Conservation (phyloP, 306 rosid species). For the apple (Malus domestica) region ASM211411v1 NC_041795.1:29150501-29151000, state of each 20-base stretch:
- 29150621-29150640: conserved; percentile 5
- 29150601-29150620: background rate
- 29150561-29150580: background rate
- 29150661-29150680: no score
- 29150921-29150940: background rate
- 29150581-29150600: background rate
- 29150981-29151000: background rate
- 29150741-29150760: background rate
- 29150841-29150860: background rate
- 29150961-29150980: background rate
- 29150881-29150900: no score
- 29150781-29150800: background rate
- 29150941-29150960: background rate
- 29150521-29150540: background rate
- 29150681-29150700: conserved; percentile 6
- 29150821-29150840: background rate
- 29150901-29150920: no score
- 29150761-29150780: background rate
- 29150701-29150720: background rate
- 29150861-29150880: background rate
- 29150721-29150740: background rate
- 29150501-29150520: conserved; percentile 15
- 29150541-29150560: background rate
- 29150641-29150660: no score
- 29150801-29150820: background rate